A percentile compares a stretch with the other conserved stretches of the same genome.
Evolutionary conservation across 2,329 filamentous ascomycete species (phyloP).

Genomic region (Colletotrichum falcatum): DNA sequence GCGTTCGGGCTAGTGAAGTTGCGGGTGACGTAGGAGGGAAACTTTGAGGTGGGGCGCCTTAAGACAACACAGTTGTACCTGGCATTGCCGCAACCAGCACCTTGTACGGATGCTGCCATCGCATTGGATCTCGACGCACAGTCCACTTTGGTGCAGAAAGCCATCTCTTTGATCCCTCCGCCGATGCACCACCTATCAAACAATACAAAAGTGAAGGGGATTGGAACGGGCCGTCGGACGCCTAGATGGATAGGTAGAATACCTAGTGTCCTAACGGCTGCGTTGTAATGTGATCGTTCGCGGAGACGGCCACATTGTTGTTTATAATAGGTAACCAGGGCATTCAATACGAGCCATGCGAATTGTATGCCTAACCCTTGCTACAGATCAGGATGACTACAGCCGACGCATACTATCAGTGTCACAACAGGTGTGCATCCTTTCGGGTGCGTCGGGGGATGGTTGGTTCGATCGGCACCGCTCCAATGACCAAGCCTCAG

Average conservation of each 20-base stretch:
- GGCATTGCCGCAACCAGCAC: background rate
- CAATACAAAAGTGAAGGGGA: too few relatives aligned
- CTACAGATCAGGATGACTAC: background rate
- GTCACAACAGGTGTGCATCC: slow-evolving; percentile 4
- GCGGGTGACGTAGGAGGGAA: slow-evolving; percentile 27
- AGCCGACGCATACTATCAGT: background rate
- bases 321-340: background rate
- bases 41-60: slow-evolving; percentile 15
- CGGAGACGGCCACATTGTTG: too few relatives aligned
- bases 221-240: background rate
- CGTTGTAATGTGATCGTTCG: background rate
- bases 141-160: slow-evolving; percentile 12
- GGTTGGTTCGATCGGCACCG: background rate
- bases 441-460: slow-evolving; percentile 24
- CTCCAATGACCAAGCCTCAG: background rate
- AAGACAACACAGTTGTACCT: slow-evolving; percentile 5
- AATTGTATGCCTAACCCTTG: background rate
- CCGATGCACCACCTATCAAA: background rate
- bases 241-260: too few relatives aligned
- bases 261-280: background rate
- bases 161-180: slow-evolving; percentile 3
- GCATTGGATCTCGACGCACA: slow-evolving; percentile 16
- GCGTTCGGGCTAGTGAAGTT: background rate
- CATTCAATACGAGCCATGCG: too few relatives aligned
- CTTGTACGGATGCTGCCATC: slow-evolving; percentile 15